phyloP scores from a whole-genome alignment of 2,329 filamentous ascomycete genomes.

The Fusarium domesticum region DNA sequence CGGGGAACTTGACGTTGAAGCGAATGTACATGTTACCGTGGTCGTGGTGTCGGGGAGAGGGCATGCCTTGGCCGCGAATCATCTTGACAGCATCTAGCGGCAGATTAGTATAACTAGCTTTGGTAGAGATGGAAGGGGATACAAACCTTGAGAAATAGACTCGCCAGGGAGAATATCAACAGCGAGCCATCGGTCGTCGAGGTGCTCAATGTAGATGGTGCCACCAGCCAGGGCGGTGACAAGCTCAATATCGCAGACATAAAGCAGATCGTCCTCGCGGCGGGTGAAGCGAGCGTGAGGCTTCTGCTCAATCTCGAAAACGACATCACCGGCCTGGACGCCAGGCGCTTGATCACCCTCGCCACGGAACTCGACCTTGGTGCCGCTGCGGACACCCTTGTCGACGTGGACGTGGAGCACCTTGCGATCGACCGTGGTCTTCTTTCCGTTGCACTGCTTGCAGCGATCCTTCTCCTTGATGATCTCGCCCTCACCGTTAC shows the following conservation, averaged over 20 bases:
- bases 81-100: conserved; percentile 80
- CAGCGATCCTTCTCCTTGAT: conserved; percentile 97
- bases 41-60: conserved; percentile 91
- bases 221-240: conserved; percentile 92
- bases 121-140: not conserved
- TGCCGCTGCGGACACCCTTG: conserved; percentile 86
- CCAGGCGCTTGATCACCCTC: conserved; percentile 96
- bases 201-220: conserved; percentile 87
- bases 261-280: conserved; percentile 94
- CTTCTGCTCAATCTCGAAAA: conserved; percentile 99
- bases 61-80: conserved; percentile 96
- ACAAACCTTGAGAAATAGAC: conserved; percentile 85
- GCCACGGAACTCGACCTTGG: conserved; percentile 94
- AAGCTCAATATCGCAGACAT: conserved; percentile 91
- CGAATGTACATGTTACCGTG: conserved; percentile 95
- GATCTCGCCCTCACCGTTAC: conserved; percentile 93
- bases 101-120: conserved; percentile 20
- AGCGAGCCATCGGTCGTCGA: conserved; percentile 94
- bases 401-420: conserved; percentile 98
- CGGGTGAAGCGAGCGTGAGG: conserved; percentile 93
- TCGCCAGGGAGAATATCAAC: conserved; percentile 92
- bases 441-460: conserved; percentile 96
- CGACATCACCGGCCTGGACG: conserved; percentile 89
- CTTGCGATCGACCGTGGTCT: conserved; percentile 96
- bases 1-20: conserved; percentile 96